Evolutionary conservation across 225 moss, liverwort and hornwort genomes (phyloP).

Genomic region (Pseudisothecium myosuroides): DNA sequence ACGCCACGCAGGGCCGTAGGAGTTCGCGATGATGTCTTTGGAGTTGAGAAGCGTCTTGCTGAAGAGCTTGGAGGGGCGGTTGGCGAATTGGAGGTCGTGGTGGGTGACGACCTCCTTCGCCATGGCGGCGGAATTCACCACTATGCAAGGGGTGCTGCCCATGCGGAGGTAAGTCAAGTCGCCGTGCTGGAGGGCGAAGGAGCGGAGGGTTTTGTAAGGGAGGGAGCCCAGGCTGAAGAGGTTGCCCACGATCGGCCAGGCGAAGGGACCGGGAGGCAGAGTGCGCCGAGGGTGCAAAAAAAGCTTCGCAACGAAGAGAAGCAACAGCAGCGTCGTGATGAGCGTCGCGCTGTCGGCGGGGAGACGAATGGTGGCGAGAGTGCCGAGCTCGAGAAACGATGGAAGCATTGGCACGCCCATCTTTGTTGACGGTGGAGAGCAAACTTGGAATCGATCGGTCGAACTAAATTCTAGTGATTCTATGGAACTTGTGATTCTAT

Average conservation of each 20-base stretch:
- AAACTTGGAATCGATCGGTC: neutral
- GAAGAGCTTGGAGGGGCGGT: constrained; percentile 25
- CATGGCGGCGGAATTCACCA: constrained; percentile 32
- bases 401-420: neutral
- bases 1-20: constrained; percentile 28
- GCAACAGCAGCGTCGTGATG: neutral
- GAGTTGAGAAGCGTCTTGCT: neutral
- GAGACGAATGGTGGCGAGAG: neutral
- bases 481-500: neutral
- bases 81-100: constrained; percentile 24
- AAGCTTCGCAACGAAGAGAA: neutral
- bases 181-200: constrained; percentile 16
- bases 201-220: constrained; percentile 19
- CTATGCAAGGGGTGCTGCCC: constrained; percentile 26
- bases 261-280: constrained; percentile 24
- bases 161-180: constrained; percentile 31
- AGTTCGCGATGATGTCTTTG: constrained; percentile 9
- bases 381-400: neutral
- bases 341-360: neutral
- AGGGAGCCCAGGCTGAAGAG: constrained; percentile 16
- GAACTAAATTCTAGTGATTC: neutral
- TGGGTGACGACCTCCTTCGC: constrained; percentile 24
- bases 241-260: constrained; percentile 46
- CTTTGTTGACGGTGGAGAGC: neutral
- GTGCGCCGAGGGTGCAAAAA: neutral